Evolutionary conservation across 805 yeast species (phyloP).

Genomic region (Scheffersomyces ergatensis): DNA sequence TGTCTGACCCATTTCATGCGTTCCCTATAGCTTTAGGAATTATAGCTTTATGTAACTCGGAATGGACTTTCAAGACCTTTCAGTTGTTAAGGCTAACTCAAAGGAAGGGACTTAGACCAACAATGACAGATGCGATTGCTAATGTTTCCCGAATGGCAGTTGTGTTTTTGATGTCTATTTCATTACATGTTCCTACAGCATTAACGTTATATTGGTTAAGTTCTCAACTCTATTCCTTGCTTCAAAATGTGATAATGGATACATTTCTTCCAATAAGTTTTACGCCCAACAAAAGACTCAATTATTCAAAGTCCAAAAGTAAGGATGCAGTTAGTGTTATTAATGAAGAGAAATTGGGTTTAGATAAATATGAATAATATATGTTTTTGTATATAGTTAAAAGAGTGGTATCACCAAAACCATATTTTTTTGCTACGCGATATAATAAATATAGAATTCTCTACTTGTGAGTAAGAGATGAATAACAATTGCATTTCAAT

Average conservation of each 20-base stretch:
- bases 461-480: too few species aligned
- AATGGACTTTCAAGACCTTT: conserved; percentile 73
- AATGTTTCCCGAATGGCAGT: conserved; percentile 73
- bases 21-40: conserved; percentile 74
- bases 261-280: conserved; percentile 56
- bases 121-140: conserved; percentile 61
- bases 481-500: too few species aligned
- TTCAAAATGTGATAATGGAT: conserved; percentile 75
- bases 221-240: conserved; percentile 72
- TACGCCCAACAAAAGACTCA: conserved; percentile 41
- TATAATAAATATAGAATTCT: too few species aligned
- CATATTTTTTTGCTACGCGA: too few species aligned
- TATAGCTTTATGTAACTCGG: conserved; percentile 72
- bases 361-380: neutral
- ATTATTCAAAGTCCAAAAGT: conserved; percentile 10
- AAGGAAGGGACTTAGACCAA: conserved; percentile 50
- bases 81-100: conserved; percentile 43
- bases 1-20: conserved; percentile 58
- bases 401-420: too few species aligned
- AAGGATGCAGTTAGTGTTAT: conserved; percentile 7
- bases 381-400: too few species aligned
- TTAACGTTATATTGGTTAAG: conserved; percentile 87
- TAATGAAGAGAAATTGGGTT: neutral
- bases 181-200: conserved; percentile 85
- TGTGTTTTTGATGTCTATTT: conserved; percentile 76